Conservation (phyloP, 225 moss, liverwort and hornwort species). For the Sphagnum tenellum region DNA sequence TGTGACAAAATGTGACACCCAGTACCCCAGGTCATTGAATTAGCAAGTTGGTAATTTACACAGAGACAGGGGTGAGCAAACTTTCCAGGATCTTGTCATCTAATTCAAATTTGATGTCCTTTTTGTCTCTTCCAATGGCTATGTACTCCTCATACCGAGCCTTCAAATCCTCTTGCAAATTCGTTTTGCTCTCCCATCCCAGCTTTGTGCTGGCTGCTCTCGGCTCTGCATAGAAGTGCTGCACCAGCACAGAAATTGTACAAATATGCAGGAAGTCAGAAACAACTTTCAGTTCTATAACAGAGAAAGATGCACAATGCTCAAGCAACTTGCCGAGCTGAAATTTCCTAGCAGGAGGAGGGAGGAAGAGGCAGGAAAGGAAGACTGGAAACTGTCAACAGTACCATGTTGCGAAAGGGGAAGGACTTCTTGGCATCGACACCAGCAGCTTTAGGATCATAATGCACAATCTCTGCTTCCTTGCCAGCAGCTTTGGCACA, state of each 20-base stretch:
- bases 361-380: no score
- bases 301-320: not conserved
- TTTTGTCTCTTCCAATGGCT: conserved; percentile 78
- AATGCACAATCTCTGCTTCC: conserved; percentile 67
- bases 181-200: conserved; percentile 75
- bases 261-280: not conserved
- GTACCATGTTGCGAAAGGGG: conserved; percentile 88
- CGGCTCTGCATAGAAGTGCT: conserved; percentile 97
- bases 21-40: no score
- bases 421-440: conserved; percentile 94
- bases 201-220: conserved; percentile 81
- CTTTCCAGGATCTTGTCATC: conserved; percentile 87
- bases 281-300: not conserved
- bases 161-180: conserved; percentile 61
- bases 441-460: conserved; percentile 81
- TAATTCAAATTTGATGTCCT: conserved; percentile 90
- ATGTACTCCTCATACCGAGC: conserved; percentile 73
- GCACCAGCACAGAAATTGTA: conserved; percentile 11
- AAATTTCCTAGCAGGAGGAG: no score
- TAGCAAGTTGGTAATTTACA: not conserved
- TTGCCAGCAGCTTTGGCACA: conserved; percentile 81
- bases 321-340: no score
- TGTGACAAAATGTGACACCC: no score
- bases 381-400: not conserved
- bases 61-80: conserved; percentile 27